Evolutionary conservation across 75 land plant genomes (phyloP).

Genomic region (Cunninghamia lanceolata): DNA sequence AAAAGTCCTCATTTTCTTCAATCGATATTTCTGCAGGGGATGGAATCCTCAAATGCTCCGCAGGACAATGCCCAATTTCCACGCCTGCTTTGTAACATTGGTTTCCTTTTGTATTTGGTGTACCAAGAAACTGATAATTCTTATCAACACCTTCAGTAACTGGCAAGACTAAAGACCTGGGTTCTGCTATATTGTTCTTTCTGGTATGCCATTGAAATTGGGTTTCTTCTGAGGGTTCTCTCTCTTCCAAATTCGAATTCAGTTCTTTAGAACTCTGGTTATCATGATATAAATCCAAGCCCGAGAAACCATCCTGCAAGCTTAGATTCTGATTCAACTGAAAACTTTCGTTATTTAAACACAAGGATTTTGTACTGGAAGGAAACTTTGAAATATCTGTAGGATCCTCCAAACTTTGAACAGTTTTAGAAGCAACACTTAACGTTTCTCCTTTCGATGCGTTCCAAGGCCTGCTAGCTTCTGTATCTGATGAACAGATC

Average conservation of each 20-base stretch:
- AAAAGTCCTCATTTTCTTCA: neutral
- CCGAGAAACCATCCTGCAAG: too few relatives aligned
- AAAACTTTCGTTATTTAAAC: too few relatives aligned
- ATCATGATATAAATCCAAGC: too few relatives aligned
- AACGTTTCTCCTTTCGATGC: too few relatives aligned
- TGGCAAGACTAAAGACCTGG: neutral
- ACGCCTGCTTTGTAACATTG: neutral
- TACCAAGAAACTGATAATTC: neutral
- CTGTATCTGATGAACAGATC: too few relatives aligned
- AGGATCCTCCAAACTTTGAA: too few relatives aligned
- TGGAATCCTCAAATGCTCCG: neutral
- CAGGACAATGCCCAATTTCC: neutral
- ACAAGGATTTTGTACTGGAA: too few relatives aligned
- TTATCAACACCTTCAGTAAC: neutral
- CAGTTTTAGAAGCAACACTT: too few relatives aligned
- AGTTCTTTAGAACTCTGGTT: too few relatives aligned
- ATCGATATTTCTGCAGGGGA: neutral
- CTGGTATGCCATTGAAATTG: neutral
- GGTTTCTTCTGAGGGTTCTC: neutral
- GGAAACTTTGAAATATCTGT: too few relatives aligned
- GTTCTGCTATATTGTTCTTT: neutral
- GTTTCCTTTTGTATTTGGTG: neutral
- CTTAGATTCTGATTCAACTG: too few relatives aligned
- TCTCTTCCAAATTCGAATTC: neutral
- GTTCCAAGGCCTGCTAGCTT: too few relatives aligned